These are phyloP conservation scores for Exophiala sp. DNA, from an alignment of 2,329 filamentous ascomycete species.

Conservation along the genomic window DNA sequence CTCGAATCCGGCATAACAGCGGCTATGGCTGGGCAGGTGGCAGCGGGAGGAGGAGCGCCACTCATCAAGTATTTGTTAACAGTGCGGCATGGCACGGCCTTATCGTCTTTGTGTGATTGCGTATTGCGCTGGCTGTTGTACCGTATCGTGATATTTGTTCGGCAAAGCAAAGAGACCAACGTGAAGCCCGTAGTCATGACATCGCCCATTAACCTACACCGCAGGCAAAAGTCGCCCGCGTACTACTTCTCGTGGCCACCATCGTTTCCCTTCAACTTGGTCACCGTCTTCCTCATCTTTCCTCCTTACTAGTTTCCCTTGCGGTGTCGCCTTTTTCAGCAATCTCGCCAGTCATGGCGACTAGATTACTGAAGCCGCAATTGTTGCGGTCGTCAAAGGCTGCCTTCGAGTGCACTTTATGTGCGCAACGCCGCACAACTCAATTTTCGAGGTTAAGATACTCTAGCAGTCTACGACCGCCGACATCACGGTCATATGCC, in stretches of 20 bases:
- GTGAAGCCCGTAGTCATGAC: slow-evolving; percentile 10
- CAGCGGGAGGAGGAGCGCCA: too few relatives aligned
- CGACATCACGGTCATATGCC: slow-evolving; percentile 40
- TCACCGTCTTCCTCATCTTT: background rate
- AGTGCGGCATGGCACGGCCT: too few relatives aligned
- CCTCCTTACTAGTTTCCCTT: background rate
- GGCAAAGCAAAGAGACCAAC: background rate
- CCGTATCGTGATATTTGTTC: background rate
- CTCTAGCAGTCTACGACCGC: slow-evolving; percentile 39
- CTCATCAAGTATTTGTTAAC: too few relatives aligned
- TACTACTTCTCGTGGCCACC: slow-evolving; percentile 13
- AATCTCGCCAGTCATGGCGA: slow-evolving; percentile 23
- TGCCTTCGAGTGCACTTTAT: slow-evolving; percentile 52
- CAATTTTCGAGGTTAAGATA: slow-evolving; percentile 37
- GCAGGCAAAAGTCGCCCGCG: slow-evolving; percentile 23
- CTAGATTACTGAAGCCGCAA: slow-evolving; percentile 26
- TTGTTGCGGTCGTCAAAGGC: slow-evolving; percentile 45
- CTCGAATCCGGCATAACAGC: too few relatives aligned
- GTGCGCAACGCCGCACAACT: slow-evolving; percentile 41
- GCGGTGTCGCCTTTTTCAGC: slow-evolving; percentile 1
- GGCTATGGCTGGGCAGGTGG: too few relatives aligned
- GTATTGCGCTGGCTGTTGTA: background rate
- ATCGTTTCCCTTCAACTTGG: background rate
- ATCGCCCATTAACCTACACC: slow-evolving; percentile 4
- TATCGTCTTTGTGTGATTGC: background rate